phyloP scores from a whole-genome alignment of 352 stramenopile genomes.

The Pythium sp. region DNA sequence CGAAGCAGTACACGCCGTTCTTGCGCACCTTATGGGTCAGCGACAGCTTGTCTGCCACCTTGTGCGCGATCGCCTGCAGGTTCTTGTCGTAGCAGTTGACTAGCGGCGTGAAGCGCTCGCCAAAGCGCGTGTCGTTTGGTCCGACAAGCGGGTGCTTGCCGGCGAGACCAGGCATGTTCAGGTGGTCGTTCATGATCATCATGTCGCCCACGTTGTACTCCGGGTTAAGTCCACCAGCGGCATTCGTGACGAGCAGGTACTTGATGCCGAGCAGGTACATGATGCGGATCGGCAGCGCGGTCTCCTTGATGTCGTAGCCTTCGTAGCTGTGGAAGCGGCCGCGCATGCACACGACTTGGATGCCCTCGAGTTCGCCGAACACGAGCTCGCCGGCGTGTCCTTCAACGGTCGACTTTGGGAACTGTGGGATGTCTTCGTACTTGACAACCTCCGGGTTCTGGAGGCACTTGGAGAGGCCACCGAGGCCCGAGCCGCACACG shows the following conservation, averaged over 20 bases:
- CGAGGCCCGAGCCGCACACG: conserved; percentile 95
- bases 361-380: conserved; percentile 88
- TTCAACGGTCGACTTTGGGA: conserved; percentile 91
- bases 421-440: conserved; percentile 93
- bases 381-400: conserved; percentile 95
- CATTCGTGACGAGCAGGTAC: conserved; percentile 96
- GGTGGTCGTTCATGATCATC: conserved; percentile 96
- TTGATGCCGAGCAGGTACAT: conserved; percentile 95
- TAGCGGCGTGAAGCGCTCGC: conserved; percentile 93
- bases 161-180: conserved; percentile 92
- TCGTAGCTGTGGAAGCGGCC: conserved; percentile 97
- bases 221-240: conserved; percentile 92
- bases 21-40: conserved; percentile 81
- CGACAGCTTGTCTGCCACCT: conserved; percentile 76
- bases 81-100: conserved; percentile 92
- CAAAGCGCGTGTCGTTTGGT: conserved; percentile 95
- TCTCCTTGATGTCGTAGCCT: conserved; percentile 94
- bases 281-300: conserved; percentile 92
- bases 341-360: conserved; percentile 91
- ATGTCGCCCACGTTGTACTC: conserved; percentile 96
- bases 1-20: conserved; percentile 95
- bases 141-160: conserved; percentile 94
- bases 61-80: conserved; percentile 79
- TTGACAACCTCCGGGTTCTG: conserved; percentile 87
- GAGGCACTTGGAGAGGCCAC: conserved; percentile 88